Evolutionary conservation across 2,329 filamentous ascomycete species (phyloP).

Genomic region (Nothopassalora personata): DNA sequence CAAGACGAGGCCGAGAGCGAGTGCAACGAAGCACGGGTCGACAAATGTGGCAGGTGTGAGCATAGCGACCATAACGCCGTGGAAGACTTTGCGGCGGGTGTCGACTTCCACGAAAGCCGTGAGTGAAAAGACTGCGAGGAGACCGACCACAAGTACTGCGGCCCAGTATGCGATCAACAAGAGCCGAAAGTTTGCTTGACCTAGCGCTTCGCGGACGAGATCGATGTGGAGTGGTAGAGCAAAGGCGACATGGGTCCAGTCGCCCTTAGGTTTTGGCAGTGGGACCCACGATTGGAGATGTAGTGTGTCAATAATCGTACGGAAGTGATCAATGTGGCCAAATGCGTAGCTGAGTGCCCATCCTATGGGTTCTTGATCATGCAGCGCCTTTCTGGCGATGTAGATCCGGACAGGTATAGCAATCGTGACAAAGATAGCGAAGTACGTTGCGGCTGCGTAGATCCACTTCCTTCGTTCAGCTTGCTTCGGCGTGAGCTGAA

Average conservation of each 20-base stretch:
- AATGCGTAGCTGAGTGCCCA: constrained; percentile 91
- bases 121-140: constrained; percentile 70
- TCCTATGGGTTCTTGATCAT: constrained; percentile 73
- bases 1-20: constrained; percentile 75
- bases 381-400: constrained; percentile 61
- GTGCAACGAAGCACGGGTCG: constrained; percentile 75
- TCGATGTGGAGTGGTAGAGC: constrained; percentile 45
- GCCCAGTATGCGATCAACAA: constrained; percentile 70
- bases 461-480: constrained; percentile 72
- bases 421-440: constrained; percentile 59
- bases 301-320: constrained; percentile 63
- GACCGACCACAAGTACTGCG: constrained; percentile 61
- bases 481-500: constrained; percentile 73
- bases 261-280: constrained; percentile 51
- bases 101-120: constrained; percentile 85
- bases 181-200: constrained; percentile 77
- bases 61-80: constrained; percentile 98
- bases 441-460: constrained; percentile 76
- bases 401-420: constrained; percentile 66
- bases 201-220: constrained; percentile 59
- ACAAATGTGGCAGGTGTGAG: constrained; percentile 80
- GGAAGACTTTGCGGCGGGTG: constrained; percentile 92
- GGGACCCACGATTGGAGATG: constrained; percentile 71
- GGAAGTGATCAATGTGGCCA: constrained; percentile 67
- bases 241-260: constrained; percentile 7